Evolutionary conservation across 345 rosid species (phyloP).

Genomic region (Sonneratia caseolaris): DNA sequence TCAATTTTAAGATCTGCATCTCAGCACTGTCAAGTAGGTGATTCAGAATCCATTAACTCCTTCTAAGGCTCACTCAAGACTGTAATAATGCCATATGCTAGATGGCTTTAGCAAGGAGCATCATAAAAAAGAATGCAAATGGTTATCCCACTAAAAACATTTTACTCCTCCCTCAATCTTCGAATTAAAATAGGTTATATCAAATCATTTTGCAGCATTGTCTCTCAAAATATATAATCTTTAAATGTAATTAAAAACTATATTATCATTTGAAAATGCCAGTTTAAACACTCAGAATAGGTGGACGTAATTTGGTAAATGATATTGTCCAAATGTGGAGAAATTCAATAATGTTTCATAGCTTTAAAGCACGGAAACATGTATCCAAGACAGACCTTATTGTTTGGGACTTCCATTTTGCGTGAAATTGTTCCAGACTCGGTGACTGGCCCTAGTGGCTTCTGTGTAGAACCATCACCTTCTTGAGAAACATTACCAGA

Average conservation of each 20-base stretch:
- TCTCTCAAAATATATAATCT: background rate
- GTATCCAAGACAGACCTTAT: conserved; percentile 39
- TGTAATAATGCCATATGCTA: background rate
- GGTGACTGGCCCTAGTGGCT: conserved; percentile 17
- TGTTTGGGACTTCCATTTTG: conserved; percentile 72
- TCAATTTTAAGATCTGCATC: background rate
- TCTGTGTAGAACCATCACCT: conserved; percentile 11
- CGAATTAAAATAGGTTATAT: background rate
- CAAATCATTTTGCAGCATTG: background rate
- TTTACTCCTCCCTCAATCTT: background rate
- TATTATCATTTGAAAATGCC: background rate
- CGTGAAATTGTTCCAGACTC: conserved; percentile 36
- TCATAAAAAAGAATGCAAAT: background rate
- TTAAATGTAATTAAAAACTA: background rate
- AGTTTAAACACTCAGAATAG: background rate
- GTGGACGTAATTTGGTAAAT: background rate
- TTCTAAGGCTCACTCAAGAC: background rate
- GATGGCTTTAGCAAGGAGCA: background rate
- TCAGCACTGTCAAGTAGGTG: too few species aligned
- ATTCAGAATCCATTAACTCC: background rate
- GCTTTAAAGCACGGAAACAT: background rate
- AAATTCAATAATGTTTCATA: background rate
- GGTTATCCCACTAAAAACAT: background rate
- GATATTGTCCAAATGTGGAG: background rate
- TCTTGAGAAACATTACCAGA: conserved; percentile 11